Evolutionary conservation across 140 eudicot genomes (phyloP), one percentile per base, ranked within the genome.

Genomic region (Ambrosia hybrid): DNA sequence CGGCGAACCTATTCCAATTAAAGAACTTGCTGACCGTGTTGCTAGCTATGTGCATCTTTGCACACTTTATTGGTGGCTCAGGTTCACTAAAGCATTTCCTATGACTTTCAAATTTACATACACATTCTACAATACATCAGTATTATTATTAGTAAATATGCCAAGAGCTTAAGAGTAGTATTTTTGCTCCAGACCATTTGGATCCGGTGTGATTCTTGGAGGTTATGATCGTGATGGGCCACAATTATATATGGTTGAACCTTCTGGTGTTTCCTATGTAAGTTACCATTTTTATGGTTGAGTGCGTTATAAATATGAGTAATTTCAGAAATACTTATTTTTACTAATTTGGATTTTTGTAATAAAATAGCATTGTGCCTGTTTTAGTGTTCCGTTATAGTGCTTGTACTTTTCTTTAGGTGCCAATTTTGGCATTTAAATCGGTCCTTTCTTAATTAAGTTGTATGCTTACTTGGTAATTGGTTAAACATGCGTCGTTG

Each of bases 21-120:
- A 90, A 85, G 99, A 94, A 72, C 97, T 94, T 76, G 95, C 96
- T 13, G 90, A 86, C 9, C 96, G 99, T 75, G 99, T 94, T 57
- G 97, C 99, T 33, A 94, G 99, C 70, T 94, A 94, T 80, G 97
- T 94, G 79, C 99, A 94, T 80, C 79, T 90, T 41, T 88, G 96
- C 71, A 94, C 99, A 51, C 94, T 94, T 36, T 94, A 94, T 79
- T 94, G 99, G 99, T 94, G 99, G 99, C 99, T 94, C 91, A 94
- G 99, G 99, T 94, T 16, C 4, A 60, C 57, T 30, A 39, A 12
- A 21, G 21, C 73, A 45, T 30, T 49, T 34, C 53, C 69, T 30
- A 51, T 48, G 33, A 70, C 73, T 70, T 75, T 3, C 43, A 37
- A 58, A 30, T 41, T 65, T 75, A 15, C n/a, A 60, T 37, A 6